These are phyloP conservation scores for Lathyrus tuberosus DNA, from an alignment of 306 rosid genomes.

Conservation along the genomic window DNA sequence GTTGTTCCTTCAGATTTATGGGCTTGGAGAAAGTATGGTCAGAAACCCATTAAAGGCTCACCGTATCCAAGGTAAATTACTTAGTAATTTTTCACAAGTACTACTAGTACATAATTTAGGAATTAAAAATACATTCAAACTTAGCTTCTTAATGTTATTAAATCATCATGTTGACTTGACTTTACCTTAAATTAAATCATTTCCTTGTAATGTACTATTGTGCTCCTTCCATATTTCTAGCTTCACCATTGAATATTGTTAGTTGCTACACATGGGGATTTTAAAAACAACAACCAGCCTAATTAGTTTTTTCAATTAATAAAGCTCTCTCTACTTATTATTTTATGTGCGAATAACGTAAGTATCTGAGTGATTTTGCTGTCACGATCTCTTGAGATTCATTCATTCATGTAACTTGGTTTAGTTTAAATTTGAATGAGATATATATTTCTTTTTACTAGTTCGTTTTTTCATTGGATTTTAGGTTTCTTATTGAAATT, in stretches of 20 bases:
- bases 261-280: slow-evolving; percentile 17
- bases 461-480: background rate
- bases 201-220: slow-evolving; percentile 37
- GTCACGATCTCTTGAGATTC: background rate
- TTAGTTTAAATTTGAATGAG: no score
- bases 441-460: background rate
- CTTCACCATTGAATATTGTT: slow-evolving; percentile 39
- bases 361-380: background rate
- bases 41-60: slow-evolving; percentile 97
- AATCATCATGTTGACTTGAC: slow-evolving; percentile 12
- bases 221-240: slow-evolving; percentile 27
- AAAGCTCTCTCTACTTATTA: background rate
- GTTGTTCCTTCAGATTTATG: slow-evolving; percentile 97
- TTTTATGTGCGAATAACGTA: background rate
- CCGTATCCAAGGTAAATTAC: slow-evolving; percentile 83
- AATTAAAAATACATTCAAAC: background rate
- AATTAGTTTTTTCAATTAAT: background rate
- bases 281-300: background rate
- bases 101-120: background rate
- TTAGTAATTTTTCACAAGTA: background rate
- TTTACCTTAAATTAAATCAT: slow-evolving; percentile 22
- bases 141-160: background rate
- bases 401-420: no score
- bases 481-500: slow-evolving; percentile 3
- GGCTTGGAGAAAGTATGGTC: slow-evolving; percentile 99